Percentiles rank a stretch among this genome's conserved stretches.
Conservation (phyloP, 1,284 basidiomycete species). For the Peniophora sp. region DNA sequence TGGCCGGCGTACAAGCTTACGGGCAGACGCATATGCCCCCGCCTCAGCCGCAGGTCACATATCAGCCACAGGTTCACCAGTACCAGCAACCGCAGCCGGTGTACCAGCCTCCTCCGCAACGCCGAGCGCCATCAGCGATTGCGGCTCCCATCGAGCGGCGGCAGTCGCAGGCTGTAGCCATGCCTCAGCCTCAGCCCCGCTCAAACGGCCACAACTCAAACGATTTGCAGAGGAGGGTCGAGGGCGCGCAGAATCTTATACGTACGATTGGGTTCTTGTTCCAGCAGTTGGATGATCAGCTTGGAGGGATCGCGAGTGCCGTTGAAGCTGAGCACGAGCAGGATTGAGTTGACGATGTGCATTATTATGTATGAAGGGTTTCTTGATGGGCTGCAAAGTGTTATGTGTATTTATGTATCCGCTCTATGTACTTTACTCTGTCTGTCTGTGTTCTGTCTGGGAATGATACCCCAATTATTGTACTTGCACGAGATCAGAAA, state of each 20-base stretch:
- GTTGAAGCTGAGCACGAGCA: no score
- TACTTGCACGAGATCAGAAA: no score
- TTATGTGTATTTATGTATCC: background rate
- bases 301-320: background rate
- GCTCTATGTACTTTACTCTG: slow-evolving; percentile 7
- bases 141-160: background rate
- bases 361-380: no score
- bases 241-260: background rate
- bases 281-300: background rate
- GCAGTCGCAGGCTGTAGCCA: background rate
- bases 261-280: background rate
- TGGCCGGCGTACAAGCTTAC: no score
- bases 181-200: background rate
- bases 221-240: background rate
- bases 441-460: slow-evolving; percentile 9
- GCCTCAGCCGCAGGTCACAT: no score
- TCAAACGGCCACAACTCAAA: background rate
- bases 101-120: background rate
- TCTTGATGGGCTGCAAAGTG: no score
- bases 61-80: no score
- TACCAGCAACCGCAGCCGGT: background rate
- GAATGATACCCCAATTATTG: no score
- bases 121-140: background rate
- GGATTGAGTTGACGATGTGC: no score
- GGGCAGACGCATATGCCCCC: no score